These are phyloP conservation scores for Diversispora eburnea DNA, from an alignment of 192 early-diverging fungal genomes.

Conservation along the genomic window DNA sequence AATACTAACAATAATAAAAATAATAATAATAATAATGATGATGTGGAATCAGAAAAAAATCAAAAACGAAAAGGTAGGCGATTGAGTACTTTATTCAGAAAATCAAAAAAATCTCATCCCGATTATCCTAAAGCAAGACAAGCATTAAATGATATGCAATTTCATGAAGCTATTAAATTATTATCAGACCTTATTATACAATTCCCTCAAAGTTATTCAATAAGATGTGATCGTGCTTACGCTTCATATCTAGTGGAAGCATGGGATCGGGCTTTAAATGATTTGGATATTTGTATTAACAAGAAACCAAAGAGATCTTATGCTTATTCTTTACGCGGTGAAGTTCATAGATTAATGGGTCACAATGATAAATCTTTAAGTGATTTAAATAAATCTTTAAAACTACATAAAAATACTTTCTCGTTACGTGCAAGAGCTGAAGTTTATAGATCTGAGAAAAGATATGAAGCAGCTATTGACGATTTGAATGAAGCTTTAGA, in stretches of 20 bases:
- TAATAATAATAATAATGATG: too few species aligned
- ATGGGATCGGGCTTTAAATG: slow-evolving; percentile 4
- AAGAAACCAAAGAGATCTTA: slow-evolving; percentile 3
- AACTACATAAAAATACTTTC: neutral
- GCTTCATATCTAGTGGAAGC: slow-evolving; percentile 1
- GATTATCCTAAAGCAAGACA: too few species aligned
- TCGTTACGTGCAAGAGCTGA: neutral
- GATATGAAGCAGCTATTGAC: neutral
- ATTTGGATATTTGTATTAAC: neutral
- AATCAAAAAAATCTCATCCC: too few species aligned
- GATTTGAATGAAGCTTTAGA: slow-evolving; percentile 14
- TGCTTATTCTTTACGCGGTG: neutral
- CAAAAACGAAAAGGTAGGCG: too few species aligned
- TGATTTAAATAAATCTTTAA: slow-evolving; percentile 5
- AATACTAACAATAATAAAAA: too few species aligned
- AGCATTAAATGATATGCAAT: too few species aligned
- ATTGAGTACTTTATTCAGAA: too few species aligned
- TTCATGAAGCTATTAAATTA: too few species aligned
- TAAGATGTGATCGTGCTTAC: slow-evolving; percentile 2
- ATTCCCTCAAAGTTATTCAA: neutral
- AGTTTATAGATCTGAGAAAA: neutral
- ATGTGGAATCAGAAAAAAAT: too few species aligned
- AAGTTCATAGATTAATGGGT: neutral
- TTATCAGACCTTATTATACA: too few species aligned
- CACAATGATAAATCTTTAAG: neutral